Evolutionary conservation across 2,329 filamentous ascomycete species (phyloP).

Genomic region (Aureobasidium uvarum): DNA sequence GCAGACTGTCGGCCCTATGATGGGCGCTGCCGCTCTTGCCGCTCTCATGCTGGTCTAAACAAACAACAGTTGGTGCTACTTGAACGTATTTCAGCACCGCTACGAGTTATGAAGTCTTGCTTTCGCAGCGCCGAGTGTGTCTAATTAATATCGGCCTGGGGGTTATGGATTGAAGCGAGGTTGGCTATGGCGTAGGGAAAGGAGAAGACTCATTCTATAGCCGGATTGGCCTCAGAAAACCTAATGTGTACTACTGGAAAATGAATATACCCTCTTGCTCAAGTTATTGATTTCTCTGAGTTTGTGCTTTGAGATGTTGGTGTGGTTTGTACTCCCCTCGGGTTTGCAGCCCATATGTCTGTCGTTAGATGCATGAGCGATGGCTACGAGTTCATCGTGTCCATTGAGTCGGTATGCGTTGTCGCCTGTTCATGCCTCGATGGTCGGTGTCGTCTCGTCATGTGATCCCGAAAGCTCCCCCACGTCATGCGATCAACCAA

Average conservation of each 20-base stretch:
- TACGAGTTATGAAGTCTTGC: conserved; percentile 22
- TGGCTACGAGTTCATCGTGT: no score
- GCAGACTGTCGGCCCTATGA: conserved; percentile 38
- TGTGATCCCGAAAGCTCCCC: not conserved
- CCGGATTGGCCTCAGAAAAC: not conserved
- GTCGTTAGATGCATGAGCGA: no score
- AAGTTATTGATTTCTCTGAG: not conserved
- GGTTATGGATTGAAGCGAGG: not conserved
- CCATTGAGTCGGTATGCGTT: no score
- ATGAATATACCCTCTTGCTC: conserved; percentile 20
- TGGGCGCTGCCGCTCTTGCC: conserved; percentile 42
- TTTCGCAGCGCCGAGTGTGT: not conserved
- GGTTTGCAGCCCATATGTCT: no score
- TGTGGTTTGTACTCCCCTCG: no score
- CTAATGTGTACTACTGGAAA: conserved; percentile 25
- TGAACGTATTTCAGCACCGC: not conserved
- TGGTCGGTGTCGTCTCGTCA: not conserved
- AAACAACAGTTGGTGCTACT: not conserved
- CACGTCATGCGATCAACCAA: conserved; percentile 12
- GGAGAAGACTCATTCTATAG: not conserved
- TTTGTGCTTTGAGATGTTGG: no score
- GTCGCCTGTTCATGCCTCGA: no score
- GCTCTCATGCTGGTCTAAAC: conserved; percentile 42
- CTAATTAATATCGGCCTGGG: conserved; percentile 12
- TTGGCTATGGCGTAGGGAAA: conserved; percentile 6